Percentiles rank a stretch among this genome's conserved stretches.
Evolutionary conservation across 805 yeast species (phyloP).

Genomic region (Zygoascus ofunaensis): DNA sequence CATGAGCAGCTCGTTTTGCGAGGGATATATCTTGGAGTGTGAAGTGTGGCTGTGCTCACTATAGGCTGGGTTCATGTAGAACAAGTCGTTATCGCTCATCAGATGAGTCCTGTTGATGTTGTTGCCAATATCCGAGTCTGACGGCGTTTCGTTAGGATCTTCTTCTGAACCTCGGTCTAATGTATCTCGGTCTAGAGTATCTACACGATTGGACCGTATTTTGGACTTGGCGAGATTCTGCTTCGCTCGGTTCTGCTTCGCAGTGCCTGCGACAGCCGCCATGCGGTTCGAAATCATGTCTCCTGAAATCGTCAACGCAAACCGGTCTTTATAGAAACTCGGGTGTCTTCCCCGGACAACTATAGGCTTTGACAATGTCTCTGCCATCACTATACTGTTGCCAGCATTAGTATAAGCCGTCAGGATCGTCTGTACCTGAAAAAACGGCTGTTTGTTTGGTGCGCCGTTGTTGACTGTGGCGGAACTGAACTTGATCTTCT

Average conservation of each 20-base stretch:
- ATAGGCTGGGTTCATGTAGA: too few species aligned
- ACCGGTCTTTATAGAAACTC: conserved; percentile 44
- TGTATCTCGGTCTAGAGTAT: too few species aligned
- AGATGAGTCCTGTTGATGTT: too few species aligned
- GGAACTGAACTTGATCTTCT: conserved; percentile 9
- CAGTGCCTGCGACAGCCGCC: neutral
- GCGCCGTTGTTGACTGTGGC: conserved; percentile 12
- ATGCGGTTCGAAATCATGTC: neutral
- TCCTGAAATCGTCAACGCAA: conserved; percentile 4
- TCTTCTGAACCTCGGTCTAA: too few species aligned
- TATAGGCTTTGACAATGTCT: conserved; percentile 33
- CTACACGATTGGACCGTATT: too few species aligned
- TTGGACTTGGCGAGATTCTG: too few species aligned
- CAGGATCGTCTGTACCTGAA: conserved; percentile 4
- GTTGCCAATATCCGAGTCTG: too few species aligned
- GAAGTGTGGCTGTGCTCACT: too few species aligned
- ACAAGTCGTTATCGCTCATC: too few species aligned
- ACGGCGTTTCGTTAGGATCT: too few species aligned
- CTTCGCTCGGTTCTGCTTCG: neutral
- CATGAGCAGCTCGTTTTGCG: too few species aligned
- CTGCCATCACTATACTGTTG: neutral
- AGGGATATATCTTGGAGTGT: too few species aligned
- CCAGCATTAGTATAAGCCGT: conserved; percentile 6
- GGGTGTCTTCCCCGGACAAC: conserved; percentile 57
- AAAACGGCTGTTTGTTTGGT: conserved; percentile 10